Base-by-base conservation (phyloP, 768 basidiomycete genomes). In the Hypsizygus marmoreus region DNA sequence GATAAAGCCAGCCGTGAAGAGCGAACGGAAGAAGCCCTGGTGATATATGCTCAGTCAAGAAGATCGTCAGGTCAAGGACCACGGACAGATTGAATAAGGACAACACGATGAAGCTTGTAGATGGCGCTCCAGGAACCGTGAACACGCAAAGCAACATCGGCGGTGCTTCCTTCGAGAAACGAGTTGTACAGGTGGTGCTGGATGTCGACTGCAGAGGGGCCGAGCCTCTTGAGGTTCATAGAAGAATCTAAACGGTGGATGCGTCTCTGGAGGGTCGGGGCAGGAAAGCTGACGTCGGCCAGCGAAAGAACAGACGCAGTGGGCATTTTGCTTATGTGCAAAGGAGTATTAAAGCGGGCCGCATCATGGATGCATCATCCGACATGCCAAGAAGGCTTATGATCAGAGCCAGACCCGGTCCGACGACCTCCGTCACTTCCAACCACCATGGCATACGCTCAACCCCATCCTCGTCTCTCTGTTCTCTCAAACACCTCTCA, bases 1-100 rank as follows among this genome's bases (percentile, higher is more conserved):
- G 23, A 74, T 66, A 57, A 89, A 91, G 3, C 86, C 89, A 1
- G 82, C 78, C 0, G 87, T 90, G 66, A 95, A 97, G 16, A 97
- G 77, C 24, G 89, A 84, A 37, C 81, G 76, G 68, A 95, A 95
- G 75, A 92, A 97, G 9, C 88, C 93, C 85, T 89, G 57, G 2
- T 17, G 10, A 13, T 1, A 54, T 28, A 39, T 49, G 40, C 29
- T 32, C 17, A 22, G 35, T 33, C 13, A 24, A 24, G 7, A 29
- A 29, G 36, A 8, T 3, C 11, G 17, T 26, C 12, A 30, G 22
- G 22, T 33, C 14, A 35, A 19, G 33, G 14, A 26, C 12, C 6
- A 76, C 82, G 44, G 43, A 90, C 91, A 7, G 91, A 83, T 65
- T 95, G 94, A 32, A 92, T 91, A 48, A 95, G 82, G 29, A 97